Base-by-base conservation (phyloP, 2,329 filamentous ascomycete genomes). In the Onygena corvina region DNA sequence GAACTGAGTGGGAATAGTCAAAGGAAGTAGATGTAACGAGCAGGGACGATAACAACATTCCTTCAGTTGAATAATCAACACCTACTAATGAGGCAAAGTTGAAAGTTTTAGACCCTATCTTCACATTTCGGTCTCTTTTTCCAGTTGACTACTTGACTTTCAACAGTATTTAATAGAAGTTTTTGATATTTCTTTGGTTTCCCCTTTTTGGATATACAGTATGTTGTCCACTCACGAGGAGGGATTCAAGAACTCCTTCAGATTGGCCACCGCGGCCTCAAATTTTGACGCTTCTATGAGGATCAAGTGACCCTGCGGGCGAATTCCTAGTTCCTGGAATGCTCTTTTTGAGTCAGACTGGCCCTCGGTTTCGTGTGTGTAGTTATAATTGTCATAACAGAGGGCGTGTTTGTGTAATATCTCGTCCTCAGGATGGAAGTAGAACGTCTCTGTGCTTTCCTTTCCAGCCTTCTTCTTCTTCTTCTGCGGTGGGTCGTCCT, bases 381-480 rank as follows among this genome's bases (percentile, higher is more conserved):
- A 94, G 14, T 83, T 77, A 62, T 83, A 94, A 47, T 75, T 79
- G 21, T 81, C 84, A 55, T 76, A 72, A 11, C 79, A 86, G 33
- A 79, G 53, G 2, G 87, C 84, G 67, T 90, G 76, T 61, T 80
- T 80, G 56, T 92, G 80, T 59, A 95, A 69, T 47, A 90, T 77
- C 71, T 96, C 92, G 61, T 98, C 92, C 69, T 98, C 92, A 0
- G 88, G 84, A 64, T 98, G 92, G 73, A 96, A 98, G 68, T 89
- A 93, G 68, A 88, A 94, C 29, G 78, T 73, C 59, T 84, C 76
- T 6, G 72, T 68, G 47, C 75, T 72, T 52, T 55, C 64, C 38
- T 60, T 62, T 2, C 53, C 60, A 0, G 57, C 62, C 64, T 77
- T 80, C 64, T 77, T 80, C 70, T 83, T 84, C 69, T 84, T 89